phyloP scores from a whole-genome alignment of 108 stramenopile genomes.

The Fistulifera pelliculosa region DNA sequence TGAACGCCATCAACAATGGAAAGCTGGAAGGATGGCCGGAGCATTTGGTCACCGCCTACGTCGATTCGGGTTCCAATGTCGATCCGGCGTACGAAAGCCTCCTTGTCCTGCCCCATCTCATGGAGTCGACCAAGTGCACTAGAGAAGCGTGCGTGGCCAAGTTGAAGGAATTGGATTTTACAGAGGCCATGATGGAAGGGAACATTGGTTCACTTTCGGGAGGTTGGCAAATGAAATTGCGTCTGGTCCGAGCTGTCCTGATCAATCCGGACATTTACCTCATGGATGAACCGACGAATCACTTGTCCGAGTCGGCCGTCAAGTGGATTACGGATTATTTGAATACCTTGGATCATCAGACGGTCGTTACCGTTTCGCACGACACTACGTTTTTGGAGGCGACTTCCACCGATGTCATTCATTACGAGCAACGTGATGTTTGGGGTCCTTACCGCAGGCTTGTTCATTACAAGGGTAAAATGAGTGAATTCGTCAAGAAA shows the following conservation, averaged over 20 bases:
- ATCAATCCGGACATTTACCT: constrained; percentile 89
- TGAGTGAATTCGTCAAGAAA: constrained; percentile 84
- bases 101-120: constrained; percentile 48
- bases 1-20: constrained; percentile 95
- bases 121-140: constrained; percentile 27
- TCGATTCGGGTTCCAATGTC: constrained; percentile 89
- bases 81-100: constrained; percentile 83
- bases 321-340: constrained; percentile 86
- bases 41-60: constrained; percentile 86
- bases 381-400: constrained; percentile 91
- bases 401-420: constrained; percentile 89
- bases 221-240: constrained; percentile 97
- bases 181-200: constrained; percentile 76
- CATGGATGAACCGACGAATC: constrained; percentile 68
- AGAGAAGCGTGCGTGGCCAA: constrained; percentile 73
- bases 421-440: constrained; percentile 82
- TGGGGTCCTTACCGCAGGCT: constrained; percentile 90
- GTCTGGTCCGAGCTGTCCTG: constrained; percentile 69
- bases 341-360: constrained; percentile 61
- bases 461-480: constrained; percentile 85
- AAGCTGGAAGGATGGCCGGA: constrained; percentile 95
- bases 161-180: constrained; percentile 75
- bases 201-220: constrained; percentile 91
- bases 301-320: constrained; percentile 77
- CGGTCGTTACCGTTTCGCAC: constrained; percentile 87